phyloP scores from a whole-genome alignment of 441 rosid species.

The Corymbia citriodora region DNA sequence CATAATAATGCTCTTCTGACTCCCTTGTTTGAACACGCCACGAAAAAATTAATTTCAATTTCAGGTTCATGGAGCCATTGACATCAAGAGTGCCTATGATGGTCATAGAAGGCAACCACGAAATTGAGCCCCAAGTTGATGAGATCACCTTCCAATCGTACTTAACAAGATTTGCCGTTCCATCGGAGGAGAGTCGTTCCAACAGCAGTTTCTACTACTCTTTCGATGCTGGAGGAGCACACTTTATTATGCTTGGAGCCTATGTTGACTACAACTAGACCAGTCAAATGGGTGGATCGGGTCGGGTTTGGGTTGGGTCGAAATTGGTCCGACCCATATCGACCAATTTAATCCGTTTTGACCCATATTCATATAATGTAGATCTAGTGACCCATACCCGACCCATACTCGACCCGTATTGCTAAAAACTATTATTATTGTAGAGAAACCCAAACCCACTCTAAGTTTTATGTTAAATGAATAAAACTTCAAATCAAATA shows the following conservation, averaged over 20 bases:
- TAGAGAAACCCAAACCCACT: no score
- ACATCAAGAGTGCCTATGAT: slow-evolving; percentile 53
- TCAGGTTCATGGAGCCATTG: slow-evolving; percentile 57
- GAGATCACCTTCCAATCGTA: slow-evolving; percentile 49
- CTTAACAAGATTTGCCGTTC: slow-evolving; percentile 48
- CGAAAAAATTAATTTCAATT: not conserved
- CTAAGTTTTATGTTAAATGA: no score
- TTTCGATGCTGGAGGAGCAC: slow-evolving; percentile 54
- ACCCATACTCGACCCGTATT: no score
- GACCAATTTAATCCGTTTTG: no score
- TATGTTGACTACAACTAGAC: slow-evolving; percentile 30
- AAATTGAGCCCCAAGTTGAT: slow-evolving; percentile 51
- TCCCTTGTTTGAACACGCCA: not conserved
- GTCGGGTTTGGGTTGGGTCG: no score
- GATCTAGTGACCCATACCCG: no score
- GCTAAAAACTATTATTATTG: no score
- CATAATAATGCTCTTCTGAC: not conserved
- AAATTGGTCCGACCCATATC: no score
- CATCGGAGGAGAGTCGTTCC: slow-evolving; percentile 48
- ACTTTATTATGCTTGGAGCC: slow-evolving; percentile 54
- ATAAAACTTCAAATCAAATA: no score
- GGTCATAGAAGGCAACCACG: slow-evolving; percentile 60
- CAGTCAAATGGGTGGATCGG: no score
- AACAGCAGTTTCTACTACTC: slow-evolving; percentile 55
- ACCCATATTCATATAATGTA: no score